Evolutionary conservation across 2,329 filamentous ascomycete genomes (phyloP), one percentile per base, ranked within the genome.

Genomic region (Penicillium sp.): DNA sequence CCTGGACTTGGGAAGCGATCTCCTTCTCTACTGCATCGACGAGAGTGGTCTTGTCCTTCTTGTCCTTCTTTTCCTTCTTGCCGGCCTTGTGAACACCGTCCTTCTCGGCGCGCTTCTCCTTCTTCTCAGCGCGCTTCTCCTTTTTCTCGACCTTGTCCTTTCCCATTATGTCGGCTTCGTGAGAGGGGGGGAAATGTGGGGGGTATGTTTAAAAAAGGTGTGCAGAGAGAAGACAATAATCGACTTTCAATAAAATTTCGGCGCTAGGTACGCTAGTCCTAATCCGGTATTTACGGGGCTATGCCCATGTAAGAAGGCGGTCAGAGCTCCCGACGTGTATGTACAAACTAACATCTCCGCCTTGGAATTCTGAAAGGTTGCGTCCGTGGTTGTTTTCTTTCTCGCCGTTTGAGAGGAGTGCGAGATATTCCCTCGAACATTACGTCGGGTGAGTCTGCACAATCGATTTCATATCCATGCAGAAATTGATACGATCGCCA

Each of bases 51-150:
- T 70, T 71, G 41, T 72, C 71, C 65, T 74, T 74, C 67, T 75
- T 75, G 18, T 74, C 71, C 59, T 75, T 75, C 67, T 75, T 74
- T 42, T 76, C 71, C 65, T 77, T 78, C 66, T 77, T 76, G 36
- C 36, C 36, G 64, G 59, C 60, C 68, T 75, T 77, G 66, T 70
- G 65, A 44, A 77, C 70, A 48, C 75, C 75, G 61, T 76, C 72
- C 60, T 73, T 73, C 61, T 76, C 74, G 52, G 73, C 67, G 53
- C 74, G 73, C 69, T 76, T 77, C 59, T 70, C 68, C 66, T 70
- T 70, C 67, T 69, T 70, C 62, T 76, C 73, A 26, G 62, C 54
- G 60, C 65, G 67, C 69, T 76, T 76, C 58, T 76, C 72, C 65
- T 74, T 70, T 67, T 78, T 79, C 51, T 76, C 73, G 58, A 67